Evolutionary conservation across 1,284 basidiomycete species (phyloP).

Genomic region (Pyrrhoderma lamaoense): DNA sequence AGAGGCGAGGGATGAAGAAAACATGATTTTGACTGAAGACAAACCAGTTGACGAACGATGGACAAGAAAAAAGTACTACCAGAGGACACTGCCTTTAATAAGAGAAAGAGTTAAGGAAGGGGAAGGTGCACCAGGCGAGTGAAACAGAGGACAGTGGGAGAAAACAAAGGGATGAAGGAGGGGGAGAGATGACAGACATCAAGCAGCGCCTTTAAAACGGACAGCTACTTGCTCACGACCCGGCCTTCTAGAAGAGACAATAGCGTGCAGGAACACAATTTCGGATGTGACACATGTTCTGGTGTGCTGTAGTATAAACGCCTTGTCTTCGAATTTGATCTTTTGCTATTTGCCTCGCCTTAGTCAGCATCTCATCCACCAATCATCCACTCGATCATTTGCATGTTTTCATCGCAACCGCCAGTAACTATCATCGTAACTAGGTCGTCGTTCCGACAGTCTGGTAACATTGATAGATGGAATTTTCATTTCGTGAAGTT

Average conservation of each 20-base stretch:
- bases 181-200: conserved; percentile 18
- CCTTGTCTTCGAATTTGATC: background rate
- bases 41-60: conserved; percentile 16
- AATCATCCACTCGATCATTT: background rate
- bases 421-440: background rate
- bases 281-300: no score
- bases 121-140: conserved; percentile 20
- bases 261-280: background rate
- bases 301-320: background rate
- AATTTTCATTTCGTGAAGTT: no score
- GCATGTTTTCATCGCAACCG: background rate
- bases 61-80: conserved; percentile 21
- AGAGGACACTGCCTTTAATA: conserved; percentile 16
- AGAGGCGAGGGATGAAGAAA: conserved; percentile 33
- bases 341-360: background rate
- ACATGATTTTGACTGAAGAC: conserved; percentile 40
- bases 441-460: no score
- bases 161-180: conserved; percentile 20
- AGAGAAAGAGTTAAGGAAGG: conserved; percentile 22
- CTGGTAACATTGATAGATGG: no score
- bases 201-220: conserved; percentile 3
- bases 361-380: background rate
- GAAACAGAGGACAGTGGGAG: conserved; percentile 6
- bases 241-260: background rate
- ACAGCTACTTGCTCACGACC: background rate